Conservation (phyloP, 1,284 basidiomycete species). For the Volvariella volvacea region DNA sequence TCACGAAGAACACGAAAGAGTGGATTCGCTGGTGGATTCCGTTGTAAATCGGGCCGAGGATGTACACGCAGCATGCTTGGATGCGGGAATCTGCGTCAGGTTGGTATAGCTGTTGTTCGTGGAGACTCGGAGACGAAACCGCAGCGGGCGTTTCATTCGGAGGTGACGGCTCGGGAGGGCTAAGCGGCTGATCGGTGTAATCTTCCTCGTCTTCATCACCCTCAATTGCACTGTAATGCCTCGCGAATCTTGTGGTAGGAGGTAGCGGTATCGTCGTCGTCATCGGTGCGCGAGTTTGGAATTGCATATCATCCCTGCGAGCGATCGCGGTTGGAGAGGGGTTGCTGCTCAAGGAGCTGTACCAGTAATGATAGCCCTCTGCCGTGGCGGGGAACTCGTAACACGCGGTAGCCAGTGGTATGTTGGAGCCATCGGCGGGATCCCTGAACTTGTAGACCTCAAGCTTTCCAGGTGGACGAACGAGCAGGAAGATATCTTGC, state of each 20-base stretch:
- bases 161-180: background rate
- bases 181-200: background rate
- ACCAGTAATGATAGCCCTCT: conserved; percentile 38
- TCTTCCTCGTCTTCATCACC: no score
- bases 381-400: conserved; percentile 36
- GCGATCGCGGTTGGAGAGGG: conserved; percentile 28
- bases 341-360: conserved; percentile 41
- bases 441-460: conserved; percentile 40
- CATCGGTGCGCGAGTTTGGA: background rate
- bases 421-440: conserved; percentile 19
- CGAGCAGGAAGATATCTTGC: conserved; percentile 34
- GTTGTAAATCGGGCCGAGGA: conserved; percentile 28
- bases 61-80: conserved; percentile 38
- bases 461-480: conserved; percentile 35
- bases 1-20: conserved; percentile 44
- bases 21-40: conserved; percentile 26
- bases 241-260: no score
- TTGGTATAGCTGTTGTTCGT: conserved; percentile 29
- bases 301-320: background rate
- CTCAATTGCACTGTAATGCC: no score
- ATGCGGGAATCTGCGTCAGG: conserved; percentile 38
- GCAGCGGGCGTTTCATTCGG: background rate
- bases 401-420: conserved; percentile 25
- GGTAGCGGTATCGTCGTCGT: no score
- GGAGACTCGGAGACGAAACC: background rate